Evolutionary conservation across 1,284 basidiomycete genomes (phyloP).

Genomic region (Anthracocystis walkeri): DNA sequence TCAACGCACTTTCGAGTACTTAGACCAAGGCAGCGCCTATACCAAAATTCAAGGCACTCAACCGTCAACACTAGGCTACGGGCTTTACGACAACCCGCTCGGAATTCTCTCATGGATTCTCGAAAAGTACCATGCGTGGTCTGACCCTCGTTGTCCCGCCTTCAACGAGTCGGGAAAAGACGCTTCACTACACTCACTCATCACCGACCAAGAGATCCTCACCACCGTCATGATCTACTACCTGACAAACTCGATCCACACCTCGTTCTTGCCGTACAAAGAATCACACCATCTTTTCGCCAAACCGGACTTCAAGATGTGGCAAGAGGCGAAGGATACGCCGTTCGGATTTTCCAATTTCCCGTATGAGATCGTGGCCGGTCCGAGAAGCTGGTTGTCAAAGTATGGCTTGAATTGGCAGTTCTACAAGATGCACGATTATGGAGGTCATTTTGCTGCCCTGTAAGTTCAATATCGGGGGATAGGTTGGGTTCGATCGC

Average conservation of each 20-base stretch:
- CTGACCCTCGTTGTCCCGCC: conserved; percentile 55
- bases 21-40: conserved; percentile 35
- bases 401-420: conserved; percentile 43
- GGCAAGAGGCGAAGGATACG: conserved; percentile 24
- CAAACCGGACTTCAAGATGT: conserved; percentile 36
- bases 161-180: conserved; percentile 30
- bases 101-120: conserved; percentile 42
- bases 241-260: conserved; percentile 51
- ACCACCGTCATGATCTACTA: conserved; percentile 53
- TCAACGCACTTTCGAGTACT: conserved; percentile 31
- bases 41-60: conserved; percentile 30
- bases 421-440: conserved; percentile 49
- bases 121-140: conserved; percentile 58
- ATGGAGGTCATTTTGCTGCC: conserved; percentile 61
- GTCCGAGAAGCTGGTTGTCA: conserved; percentile 45
- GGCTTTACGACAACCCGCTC: conserved; percentile 38
- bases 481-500: background rate
- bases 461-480: conserved; percentile 37
- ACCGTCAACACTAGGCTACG: conserved; percentile 33
- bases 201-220: conserved; percentile 55
- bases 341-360: conserved; percentile 51
- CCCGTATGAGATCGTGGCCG: conserved; percentile 45
- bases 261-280: conserved; percentile 54
- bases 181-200: conserved; percentile 15
- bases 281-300: conserved; percentile 26